These are phyloP conservation scores for Ophiosphaerella herpotricha DNA, from an alignment of 2,329 filamentous ascomycete genomes.

Conservation along the genomic window DNA sequence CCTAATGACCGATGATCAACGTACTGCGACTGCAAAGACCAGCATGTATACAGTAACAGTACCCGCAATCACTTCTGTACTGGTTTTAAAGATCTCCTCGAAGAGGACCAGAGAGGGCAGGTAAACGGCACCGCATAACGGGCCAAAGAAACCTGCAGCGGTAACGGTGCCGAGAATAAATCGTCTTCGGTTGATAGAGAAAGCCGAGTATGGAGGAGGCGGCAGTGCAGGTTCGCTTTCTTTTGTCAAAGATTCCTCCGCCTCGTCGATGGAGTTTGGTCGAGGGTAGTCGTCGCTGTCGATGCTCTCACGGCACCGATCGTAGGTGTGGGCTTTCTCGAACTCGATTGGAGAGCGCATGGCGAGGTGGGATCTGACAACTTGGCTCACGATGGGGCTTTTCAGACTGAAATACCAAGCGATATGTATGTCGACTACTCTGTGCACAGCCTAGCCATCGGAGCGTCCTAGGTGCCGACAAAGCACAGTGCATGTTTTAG, in stretches of 20 bases:
- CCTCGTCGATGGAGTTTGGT: conserved; percentile 16
- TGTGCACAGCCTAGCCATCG: conserved; percentile 19
- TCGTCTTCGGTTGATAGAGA: conserved; percentile 40
- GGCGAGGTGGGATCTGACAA: conserved; percentile 2
- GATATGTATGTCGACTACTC: conserved; percentile 13
- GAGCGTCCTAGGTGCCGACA: conserved; percentile 19
- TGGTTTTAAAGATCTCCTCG: conserved; percentile 43
- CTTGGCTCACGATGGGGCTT: conserved; percentile 3
- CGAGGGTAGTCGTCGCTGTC: conserved; percentile 24
- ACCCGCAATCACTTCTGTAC: conserved; percentile 47
- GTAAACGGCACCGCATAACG: conserved; percentile 53
- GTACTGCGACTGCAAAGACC: conserved; percentile 48
- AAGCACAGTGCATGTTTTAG: conserved; percentile 5
- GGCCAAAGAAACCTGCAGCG: conserved; percentile 50
- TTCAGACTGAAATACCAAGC: conserved; percentile 17
- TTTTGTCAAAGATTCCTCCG: conserved; percentile 13
- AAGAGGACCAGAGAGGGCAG: conserved; percentile 49
- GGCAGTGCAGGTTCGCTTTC: conserved; percentile 6
- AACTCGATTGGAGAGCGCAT: conserved; percentile 32
- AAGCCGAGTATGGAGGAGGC: conserved; percentile 45
- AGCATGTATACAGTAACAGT: conserved; percentile 54
- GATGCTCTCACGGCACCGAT: conserved; percentile 27
- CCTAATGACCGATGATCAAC: neutral
- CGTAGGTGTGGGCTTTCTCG: conserved; percentile 26
- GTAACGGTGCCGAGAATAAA: conserved; percentile 50